Base-by-base conservation (phyloP, 805 yeast species). In the Starmerella apis region DNA sequence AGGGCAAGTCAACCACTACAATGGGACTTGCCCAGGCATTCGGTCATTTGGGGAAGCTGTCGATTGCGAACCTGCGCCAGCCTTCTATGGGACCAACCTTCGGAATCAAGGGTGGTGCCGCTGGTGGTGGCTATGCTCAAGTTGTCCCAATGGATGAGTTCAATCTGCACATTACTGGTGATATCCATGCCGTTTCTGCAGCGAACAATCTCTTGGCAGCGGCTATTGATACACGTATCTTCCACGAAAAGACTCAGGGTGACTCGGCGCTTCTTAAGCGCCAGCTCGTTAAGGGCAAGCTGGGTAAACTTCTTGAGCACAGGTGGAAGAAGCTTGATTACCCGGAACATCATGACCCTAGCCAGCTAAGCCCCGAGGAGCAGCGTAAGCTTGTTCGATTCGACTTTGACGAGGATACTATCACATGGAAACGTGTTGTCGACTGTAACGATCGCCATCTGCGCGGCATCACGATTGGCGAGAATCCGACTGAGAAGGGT, bases 81-180 rank as follows among this genome's bases (percentile, higher is more conserved):
- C 97, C 98, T 23, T 83, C 94, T 11, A 87, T 90, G 96, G 98
- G 97, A 38, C 98, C 98, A 49, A 90, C 97, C 16, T 90, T 90
- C 62, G 98, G 98, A 68, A 88, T 90, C 61, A 90, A 90, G 72
- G 98, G 98, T 65, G 97, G 97, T 68, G 98, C 98, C 49, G 97
- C 98, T 13, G 98, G 98, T 62, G 98, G 97, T 66, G 97, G 97
- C 39, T 90, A 87, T 67, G 76, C 97, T 2, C 97, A 90, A 71
- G 96, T 90, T 39, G 86, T 90, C 61, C 98, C 98, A 44, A 92
- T 90, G 96, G 97, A 90, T 66, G 96, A 90, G 71, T 90, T 90
- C 75, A 90, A 92, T 72, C 81, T 90, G 85, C 97, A 90, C 68
- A 74, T 90, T 59, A 90, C 96, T 43, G 97, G 97, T 65, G 98